Evolutionary conservation across 2,329 filamentous ascomycete genomes (phyloP).

Genomic region (Coleophoma cylindrospora): DNA sequence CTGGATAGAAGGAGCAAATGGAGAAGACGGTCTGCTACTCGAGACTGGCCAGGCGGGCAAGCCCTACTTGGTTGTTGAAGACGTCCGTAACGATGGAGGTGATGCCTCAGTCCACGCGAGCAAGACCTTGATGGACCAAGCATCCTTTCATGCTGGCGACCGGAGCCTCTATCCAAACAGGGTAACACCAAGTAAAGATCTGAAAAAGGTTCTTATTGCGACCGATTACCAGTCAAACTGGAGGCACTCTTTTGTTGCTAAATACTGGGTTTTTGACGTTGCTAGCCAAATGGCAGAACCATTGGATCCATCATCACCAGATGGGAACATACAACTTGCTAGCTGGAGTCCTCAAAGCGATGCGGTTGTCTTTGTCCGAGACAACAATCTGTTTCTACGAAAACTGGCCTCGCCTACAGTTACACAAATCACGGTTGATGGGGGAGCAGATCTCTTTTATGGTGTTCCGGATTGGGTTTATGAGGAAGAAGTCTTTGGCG

Average conservation of each 20-base stretch:
- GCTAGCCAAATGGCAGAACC: slow-evolving; percentile 71
- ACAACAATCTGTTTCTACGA: slow-evolving; percentile 87
- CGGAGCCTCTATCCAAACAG: slow-evolving; percentile 50
- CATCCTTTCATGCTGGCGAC: slow-evolving; percentile 55
- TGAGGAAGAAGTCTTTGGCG: slow-evolving; percentile 74
- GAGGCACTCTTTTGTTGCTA: slow-evolving; percentile 81
- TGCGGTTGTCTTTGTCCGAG: slow-evolving; percentile 79
- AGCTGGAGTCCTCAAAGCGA: slow-evolving; percentile 86
- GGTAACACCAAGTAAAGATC: slow-evolving; percentile 73
- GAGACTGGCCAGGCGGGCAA: slow-evolving; percentile 61
- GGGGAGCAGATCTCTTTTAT: slow-evolving; percentile 85
- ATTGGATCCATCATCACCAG: slow-evolving; percentile 63
- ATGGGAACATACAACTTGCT: slow-evolving; percentile 73
- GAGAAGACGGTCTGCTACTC: slow-evolving; percentile 80
- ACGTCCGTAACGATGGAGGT: slow-evolving; percentile 58
- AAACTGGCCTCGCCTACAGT: slow-evolving; percentile 40
- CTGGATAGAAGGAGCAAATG: slow-evolving; percentile 71
- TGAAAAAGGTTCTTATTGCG: slow-evolving; percentile 81
- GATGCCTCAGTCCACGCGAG: slow-evolving; percentile 40
- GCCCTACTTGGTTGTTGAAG: slow-evolving; percentile 80
- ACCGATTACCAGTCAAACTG: slow-evolving; percentile 72
- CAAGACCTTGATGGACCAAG: slow-evolving; percentile 70
- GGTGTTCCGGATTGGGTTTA: slow-evolving; percentile 98
- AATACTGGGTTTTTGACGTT: slow-evolving; percentile 92
- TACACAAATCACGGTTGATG: slow-evolving; percentile 74